Evolutionary conservation across 306 rosid genomes (phyloP), one percentile per base, ranked within the genome.

Genomic region (Dicorynia guianensis): DNA sequence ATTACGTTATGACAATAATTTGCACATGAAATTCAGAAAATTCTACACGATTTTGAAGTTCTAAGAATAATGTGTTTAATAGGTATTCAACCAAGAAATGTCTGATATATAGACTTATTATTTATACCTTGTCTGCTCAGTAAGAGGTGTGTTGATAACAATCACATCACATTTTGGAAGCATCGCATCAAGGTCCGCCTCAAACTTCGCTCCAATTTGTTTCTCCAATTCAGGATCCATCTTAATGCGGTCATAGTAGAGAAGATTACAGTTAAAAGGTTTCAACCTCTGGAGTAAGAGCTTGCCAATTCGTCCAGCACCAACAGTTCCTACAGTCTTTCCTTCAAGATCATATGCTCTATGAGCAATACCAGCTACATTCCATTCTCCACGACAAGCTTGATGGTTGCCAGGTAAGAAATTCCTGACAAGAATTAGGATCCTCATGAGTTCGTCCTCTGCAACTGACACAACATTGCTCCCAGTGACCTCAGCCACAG

Each of bases 401-500:
- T 95, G 98, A 59, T 86, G 92, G 74, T 92, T 71, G 9, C 96
- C 98, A 0, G 97, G 98, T 33, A 95, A 3, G 76, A 95, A 95
- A 78, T 95, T 95, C 87, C 97, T 84, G 56, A 87, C 69, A 0
- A 95, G 97, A 84, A 95, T 80, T 69, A 95, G 97, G 82, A 95
- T 86, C 80, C 98, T 85, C 97, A 95, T 83, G 67, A 95, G 91
- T 78, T 95, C 98, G 33, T 95, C 98, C 81, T 95, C 98, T 0
- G 98, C 98, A 49, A 95, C 98, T 0, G 98, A 95, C 15, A 95
- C 98, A 17, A 74, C 83, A 53, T 95, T 95, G 78, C 97, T 92
- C 81, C 98, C 98, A 0, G 98, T 95, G 83, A 95, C 91, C 87
- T 95, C 98, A 3, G 98, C 98, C 42, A 95, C 98, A 0, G 98